Evolutionary conservation across 495 filamentous ascomycete genomes (phyloP), one percentile per base, ranked within the genome.

Genomic region (Schizothecium vesticola): DNA sequence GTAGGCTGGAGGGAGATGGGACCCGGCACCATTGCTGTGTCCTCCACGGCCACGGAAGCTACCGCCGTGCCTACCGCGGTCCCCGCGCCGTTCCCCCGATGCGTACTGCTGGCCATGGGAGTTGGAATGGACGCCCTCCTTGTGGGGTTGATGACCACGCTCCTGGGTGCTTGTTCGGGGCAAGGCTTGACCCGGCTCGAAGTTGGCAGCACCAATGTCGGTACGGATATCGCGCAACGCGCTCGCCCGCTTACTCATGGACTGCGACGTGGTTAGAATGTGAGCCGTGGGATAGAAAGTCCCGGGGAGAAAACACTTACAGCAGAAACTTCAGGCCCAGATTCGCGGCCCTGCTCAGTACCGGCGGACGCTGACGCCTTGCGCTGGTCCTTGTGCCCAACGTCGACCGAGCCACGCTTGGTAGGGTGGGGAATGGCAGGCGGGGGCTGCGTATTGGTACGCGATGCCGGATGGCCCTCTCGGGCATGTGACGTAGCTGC

Each of bases 371-470:
- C 72, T 2, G 76, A 65, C 7, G 72, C 36, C 69, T 83, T 86
- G 13, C 79, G 73, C 72, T 80, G 79, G 64, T 86, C 81, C 23
- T 81, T 80, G 24, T 75, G 64, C 11, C 80, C 70, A 3, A 77
- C 79, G 26, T 86, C 85, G 64, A 78, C 78, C 43, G 79, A 81
- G 33, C 76, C 77, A 68, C 85, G 80, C 72, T 88, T 83, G 11
- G 80, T 70, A 29, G 80, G 62, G 31, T 74, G 73, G 25, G 79
- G 69, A 10, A 74, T 51, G 12, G 68, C 73, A 29, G 74, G 36
- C 29, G 72, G 73, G 7, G 71, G 43, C 26, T 73, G 73, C 8
- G 72, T 66, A 19, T 71, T 64, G 4, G 67, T 51, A 9, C 76
- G 71, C 4, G 71, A 59, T 51, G 43, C 31, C 69, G 67, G 6